Evolutionary conservation across 805 yeast species (phyloP).

Genomic region (Candida khao-thaluensis): DNA sequence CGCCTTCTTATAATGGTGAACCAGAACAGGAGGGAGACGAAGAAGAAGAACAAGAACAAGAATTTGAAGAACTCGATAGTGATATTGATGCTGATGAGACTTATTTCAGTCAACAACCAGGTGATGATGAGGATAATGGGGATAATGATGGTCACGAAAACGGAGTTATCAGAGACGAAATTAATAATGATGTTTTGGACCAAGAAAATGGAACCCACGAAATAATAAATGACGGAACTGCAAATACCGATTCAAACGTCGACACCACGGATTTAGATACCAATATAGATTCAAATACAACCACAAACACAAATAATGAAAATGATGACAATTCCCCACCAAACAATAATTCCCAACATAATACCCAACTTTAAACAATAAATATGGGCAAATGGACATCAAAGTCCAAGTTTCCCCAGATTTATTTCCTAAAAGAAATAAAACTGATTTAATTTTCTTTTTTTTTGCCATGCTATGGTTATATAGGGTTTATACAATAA

Average conservation of each 20-base stretch:
- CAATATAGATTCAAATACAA: too few relatives aligned
- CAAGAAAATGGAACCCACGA: too few relatives aligned
- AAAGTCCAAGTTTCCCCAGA: conserved; percentile 3
- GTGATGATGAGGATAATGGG: not conserved
- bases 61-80: conserved; percentile 5
- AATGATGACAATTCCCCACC: too few relatives aligned
- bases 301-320: too few relatives aligned
- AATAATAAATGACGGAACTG: not conserved
- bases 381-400: not conserved
- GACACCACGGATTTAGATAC: too few relatives aligned
- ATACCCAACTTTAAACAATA: too few relatives aligned
- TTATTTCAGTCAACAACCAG: conserved; percentile 7
- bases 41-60: conserved; percentile 10
- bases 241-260: not conserved
- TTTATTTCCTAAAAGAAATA: too few relatives aligned
- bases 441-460: too few relatives aligned
- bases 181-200: too few relatives aligned
- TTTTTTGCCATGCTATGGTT: not conserved
- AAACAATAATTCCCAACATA: not conserved
- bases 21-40: conserved; percentile 4
- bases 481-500: conserved; percentile 1
- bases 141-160: not conserved
- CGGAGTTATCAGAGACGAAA: too few relatives aligned
- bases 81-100: conserved; percentile 8
- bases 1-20: conserved; percentile 35